A percentile compares a stretch with the other conserved stretches of the same genome.
phyloP scores from a whole-genome alignment of 2,329 filamentous ascomycete species.

The Microcera coccophila region DNA sequence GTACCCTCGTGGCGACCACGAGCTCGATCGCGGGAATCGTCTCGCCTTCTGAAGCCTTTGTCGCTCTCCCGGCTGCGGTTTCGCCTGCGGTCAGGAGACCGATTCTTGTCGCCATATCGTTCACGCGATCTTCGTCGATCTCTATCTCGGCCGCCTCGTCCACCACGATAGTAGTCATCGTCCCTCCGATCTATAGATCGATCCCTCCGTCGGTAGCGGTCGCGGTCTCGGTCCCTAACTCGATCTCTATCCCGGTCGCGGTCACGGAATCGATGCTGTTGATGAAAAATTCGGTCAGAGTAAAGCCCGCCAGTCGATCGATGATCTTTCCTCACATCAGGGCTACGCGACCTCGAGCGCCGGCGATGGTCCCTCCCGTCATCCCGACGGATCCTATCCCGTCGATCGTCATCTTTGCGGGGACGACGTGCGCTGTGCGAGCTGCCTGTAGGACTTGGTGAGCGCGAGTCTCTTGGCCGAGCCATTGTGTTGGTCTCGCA shows the following conservation, averaged over 20 bases:
- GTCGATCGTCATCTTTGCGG: constrained; percentile 59
- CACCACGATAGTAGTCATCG: constrained; percentile 57
- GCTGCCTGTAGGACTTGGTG: constrained; percentile 92
- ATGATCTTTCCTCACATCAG: constrained; percentile 50
- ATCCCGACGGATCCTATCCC: constrained; percentile 49
- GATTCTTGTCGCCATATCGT: constrained; percentile 54
- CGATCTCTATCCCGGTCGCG: constrained; percentile 50
- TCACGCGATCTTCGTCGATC: constrained; percentile 65
- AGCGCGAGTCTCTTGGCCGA: constrained; percentile 69
- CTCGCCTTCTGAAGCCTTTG: constrained; percentile 66
- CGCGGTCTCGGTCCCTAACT: constrained; percentile 48
- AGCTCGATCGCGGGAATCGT: constrained; percentile 66
- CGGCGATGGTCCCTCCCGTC: constrained; percentile 50
- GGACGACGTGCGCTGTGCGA: constrained; percentile 68
- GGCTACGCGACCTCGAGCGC: constrained; percentile 59
- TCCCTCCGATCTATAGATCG: constrained; percentile 65
- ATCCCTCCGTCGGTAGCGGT: constrained; percentile 62
- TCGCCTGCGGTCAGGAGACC: constrained; percentile 57
- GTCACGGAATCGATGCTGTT: constrained; percentile 58
- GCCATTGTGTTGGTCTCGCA: constrained; percentile 49
- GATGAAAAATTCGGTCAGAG: constrained; percentile 37
- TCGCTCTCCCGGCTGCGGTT: constrained; percentile 60
- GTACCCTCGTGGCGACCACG: constrained; percentile 65
- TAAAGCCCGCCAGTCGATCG: constrained; percentile 19
- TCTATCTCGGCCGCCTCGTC: constrained; percentile 51